phyloP scores from a whole-genome alignment of 176 grass and related monocot genomes.

The Triticum timopheevii region DNA sequence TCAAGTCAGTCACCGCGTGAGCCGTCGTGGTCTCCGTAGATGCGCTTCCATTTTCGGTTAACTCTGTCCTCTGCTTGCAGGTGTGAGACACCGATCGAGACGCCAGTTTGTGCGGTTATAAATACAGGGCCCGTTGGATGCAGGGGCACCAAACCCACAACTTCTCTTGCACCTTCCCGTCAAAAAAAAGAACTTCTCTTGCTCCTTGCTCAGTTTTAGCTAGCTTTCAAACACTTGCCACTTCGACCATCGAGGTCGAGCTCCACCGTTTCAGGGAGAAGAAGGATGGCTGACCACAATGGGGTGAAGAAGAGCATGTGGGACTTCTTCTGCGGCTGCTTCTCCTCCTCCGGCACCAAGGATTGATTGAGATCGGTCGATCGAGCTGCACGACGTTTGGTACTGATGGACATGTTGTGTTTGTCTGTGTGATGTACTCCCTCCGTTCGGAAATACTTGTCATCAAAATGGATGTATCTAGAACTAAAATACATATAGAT shows the following conservation, averaged over 20 bases:
- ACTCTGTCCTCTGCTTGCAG: no score
- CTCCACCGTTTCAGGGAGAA: not conserved
- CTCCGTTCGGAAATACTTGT: no score
- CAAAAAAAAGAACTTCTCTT: no score
- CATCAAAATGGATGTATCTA: no score
- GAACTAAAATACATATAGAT: no score
- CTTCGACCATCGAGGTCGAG: no score
- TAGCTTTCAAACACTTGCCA: no score
- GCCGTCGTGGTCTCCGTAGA: not conserved
- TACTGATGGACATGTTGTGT: not conserved
- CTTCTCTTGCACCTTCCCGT: no score
- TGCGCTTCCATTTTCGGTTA: not conserved
- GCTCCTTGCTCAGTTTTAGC: not conserved
- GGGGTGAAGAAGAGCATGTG: conserved; percentile 31
- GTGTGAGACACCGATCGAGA: no score
- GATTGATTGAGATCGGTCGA: not conserved
- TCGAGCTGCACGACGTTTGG: not conserved
- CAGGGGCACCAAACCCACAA: not conserved
- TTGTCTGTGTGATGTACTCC: no score
- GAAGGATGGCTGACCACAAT: conserved; percentile 27
- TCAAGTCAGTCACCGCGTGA: not conserved
- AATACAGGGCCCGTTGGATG: not conserved
- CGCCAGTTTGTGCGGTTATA: not conserved
- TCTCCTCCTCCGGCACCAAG: conserved; percentile 6
- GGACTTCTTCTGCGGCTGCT: conserved; percentile 12